Conservation (phyloP, 345 rosid genomes). For the Arabidopsis arenosa region DNA sequence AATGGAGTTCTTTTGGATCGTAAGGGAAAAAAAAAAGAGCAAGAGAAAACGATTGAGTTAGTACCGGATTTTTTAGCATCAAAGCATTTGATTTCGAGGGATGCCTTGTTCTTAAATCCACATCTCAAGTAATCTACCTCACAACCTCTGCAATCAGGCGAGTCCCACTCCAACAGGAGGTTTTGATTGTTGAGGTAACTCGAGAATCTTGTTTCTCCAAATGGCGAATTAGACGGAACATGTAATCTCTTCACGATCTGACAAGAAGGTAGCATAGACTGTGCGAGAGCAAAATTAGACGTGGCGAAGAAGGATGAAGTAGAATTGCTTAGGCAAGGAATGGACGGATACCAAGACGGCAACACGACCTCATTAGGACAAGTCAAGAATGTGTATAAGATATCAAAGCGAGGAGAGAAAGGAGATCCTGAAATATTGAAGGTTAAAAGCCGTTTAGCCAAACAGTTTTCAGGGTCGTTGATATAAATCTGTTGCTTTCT, state of each 20-base stretch:
- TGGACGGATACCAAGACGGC: constrained; percentile 41
- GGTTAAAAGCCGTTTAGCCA: constrained; percentile 57
- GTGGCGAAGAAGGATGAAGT: constrained; percentile 64
- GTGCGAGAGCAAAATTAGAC: constrained; percentile 43
- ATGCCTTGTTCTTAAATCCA: constrained; percentile 50
- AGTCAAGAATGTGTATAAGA: constrained; percentile 63
- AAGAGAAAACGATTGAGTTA: too few species aligned
- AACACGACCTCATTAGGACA: constrained; percentile 54
- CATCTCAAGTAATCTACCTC: constrained; percentile 60
- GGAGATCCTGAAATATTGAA: constrained; percentile 67
- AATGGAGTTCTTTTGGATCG: too few species aligned
- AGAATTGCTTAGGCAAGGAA: constrained; percentile 65
- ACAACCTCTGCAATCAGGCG: constrained; percentile 61
- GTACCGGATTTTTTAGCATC: constrained; percentile 45
- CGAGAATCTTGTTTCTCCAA: constrained; percentile 42
- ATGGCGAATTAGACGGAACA: constrained; percentile 55
- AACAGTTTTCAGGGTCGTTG: constrained; percentile 62
- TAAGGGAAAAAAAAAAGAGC: too few species aligned
- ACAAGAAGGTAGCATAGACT: constrained; percentile 50
- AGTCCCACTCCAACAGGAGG: constrained; percentile 58
- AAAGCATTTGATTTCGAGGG: constrained; percentile 55
- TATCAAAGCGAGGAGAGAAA: constrained; percentile 42
- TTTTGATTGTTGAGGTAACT: constrained; percentile 34
- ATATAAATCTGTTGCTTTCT: constrained; percentile 55
- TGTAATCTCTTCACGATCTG: constrained; percentile 33